These are phyloP conservation scores for Pelargonium myrrhifolium DNA, from an alignment of 441 rosid genomes.

Conservation along the genomic window DNA sequence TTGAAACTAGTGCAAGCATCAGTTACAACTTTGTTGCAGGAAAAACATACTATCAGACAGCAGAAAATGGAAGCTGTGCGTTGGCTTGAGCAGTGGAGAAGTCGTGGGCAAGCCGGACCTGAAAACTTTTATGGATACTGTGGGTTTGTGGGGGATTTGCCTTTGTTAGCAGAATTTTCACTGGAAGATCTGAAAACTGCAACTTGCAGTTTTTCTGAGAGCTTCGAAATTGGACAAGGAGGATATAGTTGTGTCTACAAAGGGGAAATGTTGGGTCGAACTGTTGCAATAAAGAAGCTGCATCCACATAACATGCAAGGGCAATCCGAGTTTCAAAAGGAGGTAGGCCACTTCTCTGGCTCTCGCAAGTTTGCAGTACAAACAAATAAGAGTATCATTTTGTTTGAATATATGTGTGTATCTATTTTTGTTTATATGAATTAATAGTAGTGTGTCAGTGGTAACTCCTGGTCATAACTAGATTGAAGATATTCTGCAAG, in stretches of 20 bases:
- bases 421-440: too few relatives aligned
- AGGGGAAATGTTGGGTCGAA: conserved; percentile 78
- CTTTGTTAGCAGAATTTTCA: conserved; percentile 52
- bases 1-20: conserved; percentile 39
- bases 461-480: too few relatives aligned
- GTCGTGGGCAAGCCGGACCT: conserved; percentile 34
- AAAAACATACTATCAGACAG: conserved; percentile 45
- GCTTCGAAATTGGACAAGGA: conserved; percentile 59
- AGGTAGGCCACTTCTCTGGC: conserved; percentile 33
- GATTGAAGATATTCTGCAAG: too few relatives aligned
- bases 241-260: conserved; percentile 61
- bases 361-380: neutral
- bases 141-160: conserved; percentile 44
- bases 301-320: conserved; percentile 56
- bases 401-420: too few relatives aligned
- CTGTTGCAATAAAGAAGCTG: conserved; percentile 59
- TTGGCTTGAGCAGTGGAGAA: conserved; percentile 71
- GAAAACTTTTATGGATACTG: conserved; percentile 38
- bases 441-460: too few relatives aligned
- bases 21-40: conserved; percentile 45
- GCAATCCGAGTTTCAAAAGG: conserved; percentile 56
- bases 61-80: conserved; percentile 59
- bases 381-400: too few relatives aligned
- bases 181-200: conserved; percentile 51
- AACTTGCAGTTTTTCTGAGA: conserved; percentile 66